Evolutionary conservation across 257 asterid species (phyloP).

Genomic region (Handroanthus guayacan): DNA sequence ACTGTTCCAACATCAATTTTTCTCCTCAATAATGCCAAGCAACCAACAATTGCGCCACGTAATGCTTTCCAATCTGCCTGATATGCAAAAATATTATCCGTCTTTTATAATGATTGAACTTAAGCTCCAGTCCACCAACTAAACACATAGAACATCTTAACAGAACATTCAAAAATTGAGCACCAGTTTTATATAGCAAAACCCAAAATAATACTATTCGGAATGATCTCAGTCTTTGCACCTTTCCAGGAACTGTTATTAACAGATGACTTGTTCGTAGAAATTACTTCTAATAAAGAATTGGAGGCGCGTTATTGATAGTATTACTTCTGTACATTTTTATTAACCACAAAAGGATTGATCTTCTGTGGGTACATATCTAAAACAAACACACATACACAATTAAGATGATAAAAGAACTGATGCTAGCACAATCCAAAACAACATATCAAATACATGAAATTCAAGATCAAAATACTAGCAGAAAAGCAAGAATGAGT

Average conservation of each 20-base stretch:
- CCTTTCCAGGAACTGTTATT: conserved; percentile 1
- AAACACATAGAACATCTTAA: neutral
- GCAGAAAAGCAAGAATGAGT: conserved; percentile 8
- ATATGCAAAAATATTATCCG: conserved; percentile 45
- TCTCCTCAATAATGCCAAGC: conserved; percentile 86
- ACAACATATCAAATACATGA: neutral
- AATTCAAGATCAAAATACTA: neutral
- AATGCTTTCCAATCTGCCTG: conserved; percentile 99
- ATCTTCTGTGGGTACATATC: neutral
- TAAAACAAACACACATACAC: neutral
- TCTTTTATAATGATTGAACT: conserved; percentile 31
- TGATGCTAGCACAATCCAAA: conserved; percentile 22
- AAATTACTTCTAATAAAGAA: neutral
- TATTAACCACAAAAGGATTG: neutral
- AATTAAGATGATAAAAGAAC: conserved; percentile 12
- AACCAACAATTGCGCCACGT: conserved; percentile 95
- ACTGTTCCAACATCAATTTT: conserved; percentile 65
- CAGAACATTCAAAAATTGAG: neutral
- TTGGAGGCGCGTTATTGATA: neutral
- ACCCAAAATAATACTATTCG: neutral
- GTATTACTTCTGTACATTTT: neutral
- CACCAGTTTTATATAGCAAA: neutral
- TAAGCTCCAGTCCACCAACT: conserved; percentile 23
- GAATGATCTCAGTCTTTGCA: conserved; percentile 12
- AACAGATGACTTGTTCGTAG: conserved; percentile 7